phyloP scores from a whole-genome alignment of 805 yeast species.

The Cyberlindnera mrakii region DNA sequence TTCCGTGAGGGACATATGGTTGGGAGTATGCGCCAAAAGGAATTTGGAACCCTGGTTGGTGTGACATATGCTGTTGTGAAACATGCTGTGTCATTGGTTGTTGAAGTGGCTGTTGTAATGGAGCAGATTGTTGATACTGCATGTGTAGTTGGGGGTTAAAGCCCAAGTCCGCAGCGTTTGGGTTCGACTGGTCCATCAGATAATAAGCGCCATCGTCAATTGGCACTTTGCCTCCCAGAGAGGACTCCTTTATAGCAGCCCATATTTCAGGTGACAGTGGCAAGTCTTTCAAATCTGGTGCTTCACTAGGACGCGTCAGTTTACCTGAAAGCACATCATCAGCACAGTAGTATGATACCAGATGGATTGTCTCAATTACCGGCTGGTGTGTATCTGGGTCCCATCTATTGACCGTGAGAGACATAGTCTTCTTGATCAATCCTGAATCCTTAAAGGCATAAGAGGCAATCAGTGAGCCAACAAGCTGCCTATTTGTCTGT shows the following conservation, averaged over 20 bases:
- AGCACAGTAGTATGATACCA: slow-evolving; percentile 74
- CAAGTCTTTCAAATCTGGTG: slow-evolving; percentile 42
- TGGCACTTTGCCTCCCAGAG: slow-evolving; percentile 49
- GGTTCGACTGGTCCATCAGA: slow-evolving; percentile 33
- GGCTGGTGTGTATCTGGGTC: slow-evolving; percentile 8
- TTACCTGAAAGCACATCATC: slow-evolving; percentile 61
- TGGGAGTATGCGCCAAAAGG: background rate
- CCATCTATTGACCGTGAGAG: slow-evolving; percentile 26
- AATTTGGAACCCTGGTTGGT: background rate
- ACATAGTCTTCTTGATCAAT: slow-evolving; percentile 75
- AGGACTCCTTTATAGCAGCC: slow-evolving; percentile 50
- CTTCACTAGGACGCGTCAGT: slow-evolving; percentile 52
- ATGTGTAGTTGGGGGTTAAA: slow-evolving; percentile 13
- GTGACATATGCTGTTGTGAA: slow-evolving; percentile 1
- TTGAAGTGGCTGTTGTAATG: background rate
- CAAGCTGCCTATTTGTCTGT: slow-evolving; percentile 31
- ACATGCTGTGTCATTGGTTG: background rate
- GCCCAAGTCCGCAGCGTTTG: slow-evolving; percentile 15
- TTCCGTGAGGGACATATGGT: background rate
- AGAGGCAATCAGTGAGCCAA: slow-evolving; percentile 52
- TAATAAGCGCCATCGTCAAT: slow-evolving; percentile 46
- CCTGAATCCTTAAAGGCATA: slow-evolving; percentile 68
- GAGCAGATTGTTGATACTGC: slow-evolving; percentile 1
- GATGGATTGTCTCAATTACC: slow-evolving; percentile 45
- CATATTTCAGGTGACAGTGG: slow-evolving; percentile 42